Conservation (phyloP, 108 stramenopile species). For the Heterococcus sp. region DNA sequence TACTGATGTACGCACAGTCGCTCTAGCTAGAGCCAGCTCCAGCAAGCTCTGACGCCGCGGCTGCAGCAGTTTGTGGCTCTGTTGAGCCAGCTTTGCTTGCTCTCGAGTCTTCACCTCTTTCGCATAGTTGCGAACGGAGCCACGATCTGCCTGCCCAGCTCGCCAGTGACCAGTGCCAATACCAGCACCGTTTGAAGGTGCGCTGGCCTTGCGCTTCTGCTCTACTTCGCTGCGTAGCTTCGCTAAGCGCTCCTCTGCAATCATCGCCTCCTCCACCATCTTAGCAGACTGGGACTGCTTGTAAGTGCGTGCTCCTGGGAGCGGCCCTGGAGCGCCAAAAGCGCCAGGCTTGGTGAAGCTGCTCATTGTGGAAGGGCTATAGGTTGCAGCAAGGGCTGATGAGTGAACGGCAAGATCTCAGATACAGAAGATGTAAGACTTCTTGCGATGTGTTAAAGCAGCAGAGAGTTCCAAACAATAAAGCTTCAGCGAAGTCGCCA, state of each 20-base stretch:
- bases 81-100: slow-evolving; percentile 11
- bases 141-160: slow-evolving; percentile 30
- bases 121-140: slow-evolving; percentile 38
- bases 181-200: not conserved
- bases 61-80: not conserved
- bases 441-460: too few species aligned
- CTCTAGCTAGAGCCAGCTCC: slow-evolving; percentile 22
- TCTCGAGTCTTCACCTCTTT: slow-evolving; percentile 44
- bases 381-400: too few species aligned
- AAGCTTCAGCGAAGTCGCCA: too few species aligned
- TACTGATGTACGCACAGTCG: slow-evolving; percentile 9
- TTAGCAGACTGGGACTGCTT: slow-evolving; percentile 3
- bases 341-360: not conserved
- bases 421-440: too few species aligned
- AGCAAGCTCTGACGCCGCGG: slow-evolving; percentile 4
- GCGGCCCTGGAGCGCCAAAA: slow-evolving; percentile 19
- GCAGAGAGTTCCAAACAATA: too few species aligned
- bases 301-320: slow-evolving; percentile 28
- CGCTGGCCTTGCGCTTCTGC: slow-evolving; percentile 4
- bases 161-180: not conserved
- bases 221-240: slow-evolving; percentile 6
- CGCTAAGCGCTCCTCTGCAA: slow-evolving; percentile 14
- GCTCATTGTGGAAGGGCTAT: too few species aligned
- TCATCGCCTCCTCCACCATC: slow-evolving; percentile 32
- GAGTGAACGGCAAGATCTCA: too few species aligned